Evolutionary conservation across 805 yeast genomes (phyloP).

Genomic region (Wickerhamomyces pijperi): DNA sequence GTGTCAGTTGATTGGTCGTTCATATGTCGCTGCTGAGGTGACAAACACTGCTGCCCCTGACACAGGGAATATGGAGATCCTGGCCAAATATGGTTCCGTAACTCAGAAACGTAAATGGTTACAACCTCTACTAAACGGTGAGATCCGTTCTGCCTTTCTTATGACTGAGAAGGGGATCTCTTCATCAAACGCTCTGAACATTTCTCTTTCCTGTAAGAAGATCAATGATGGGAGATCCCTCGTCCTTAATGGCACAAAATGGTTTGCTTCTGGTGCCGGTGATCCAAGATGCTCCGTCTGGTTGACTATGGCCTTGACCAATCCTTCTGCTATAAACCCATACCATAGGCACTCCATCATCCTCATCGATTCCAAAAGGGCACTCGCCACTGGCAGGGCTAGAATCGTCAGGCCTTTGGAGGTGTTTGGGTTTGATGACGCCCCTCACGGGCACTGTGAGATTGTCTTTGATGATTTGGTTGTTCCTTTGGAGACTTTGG

Average conservation of each 20-base stretch:
- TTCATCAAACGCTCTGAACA: constrained; percentile 53
- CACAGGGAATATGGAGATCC: constrained; percentile 43
- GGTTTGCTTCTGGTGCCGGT: constrained; percentile 67
- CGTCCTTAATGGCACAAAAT: constrained; percentile 48
- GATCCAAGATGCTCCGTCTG: constrained; percentile 43
- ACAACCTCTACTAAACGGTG: constrained; percentile 40
- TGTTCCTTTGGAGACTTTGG: constrained; percentile 31
- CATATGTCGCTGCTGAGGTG: constrained; percentile 44
- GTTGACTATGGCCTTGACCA: constrained; percentile 20
- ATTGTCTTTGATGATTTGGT: constrained; percentile 38
- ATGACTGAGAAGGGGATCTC: constrained; percentile 56
- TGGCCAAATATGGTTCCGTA: constrained; percentile 27
- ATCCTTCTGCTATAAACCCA: constrained; percentile 16
- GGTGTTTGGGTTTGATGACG: constrained; percentile 55
- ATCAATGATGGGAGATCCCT: constrained; percentile 27
- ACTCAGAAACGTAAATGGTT: constrained; percentile 38
- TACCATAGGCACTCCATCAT: constrained; percentile 47
- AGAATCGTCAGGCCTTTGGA: constrained; percentile 36
- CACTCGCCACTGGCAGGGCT: constrained; percentile 38
- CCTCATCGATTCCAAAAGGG: constrained; percentile 39
- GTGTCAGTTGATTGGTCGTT: constrained; percentile 51
- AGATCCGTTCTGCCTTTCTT: constrained; percentile 47
- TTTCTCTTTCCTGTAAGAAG: constrained; percentile 33
- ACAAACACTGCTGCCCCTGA: constrained; percentile 55
- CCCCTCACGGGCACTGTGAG: constrained; percentile 66